Conservation (phyloP, 768 basidiomycete species). For the Cyathus striatus region DNA sequence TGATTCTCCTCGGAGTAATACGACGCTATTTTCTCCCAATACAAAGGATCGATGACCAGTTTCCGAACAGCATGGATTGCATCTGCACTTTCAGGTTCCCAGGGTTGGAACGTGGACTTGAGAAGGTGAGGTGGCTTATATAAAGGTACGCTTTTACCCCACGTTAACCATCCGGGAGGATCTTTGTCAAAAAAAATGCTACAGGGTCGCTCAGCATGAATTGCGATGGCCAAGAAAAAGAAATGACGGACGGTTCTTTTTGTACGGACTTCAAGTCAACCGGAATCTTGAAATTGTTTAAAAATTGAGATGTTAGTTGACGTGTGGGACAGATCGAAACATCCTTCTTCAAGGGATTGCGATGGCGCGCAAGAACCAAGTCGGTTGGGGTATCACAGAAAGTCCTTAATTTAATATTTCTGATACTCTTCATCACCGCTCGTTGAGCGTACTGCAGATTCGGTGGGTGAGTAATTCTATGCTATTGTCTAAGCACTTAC, state of each 20-base stretch:
- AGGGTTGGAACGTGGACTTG: conserved; percentile 50
- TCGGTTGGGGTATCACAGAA: conserved; percentile 51
- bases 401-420: conserved; percentile 80
- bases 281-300: conserved; percentile 50
- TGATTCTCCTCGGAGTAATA: conserved; percentile 80
- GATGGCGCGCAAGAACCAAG: conserved; percentile 53
- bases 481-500: conserved; percentile 26
- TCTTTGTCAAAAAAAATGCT: conserved; percentile 55
- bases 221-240: too few species aligned
- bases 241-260: conserved; percentile 39
- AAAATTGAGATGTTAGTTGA: conserved; percentile 48
- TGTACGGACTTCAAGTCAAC: conserved; percentile 28
- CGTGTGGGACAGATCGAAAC: conserved; percentile 45
- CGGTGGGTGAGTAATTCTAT: conserved; percentile 3
- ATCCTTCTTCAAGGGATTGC: conserved; percentile 60
- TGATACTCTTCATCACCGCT: conserved; percentile 71
- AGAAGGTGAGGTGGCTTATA: conserved; percentile 43
- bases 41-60: conserved; percentile 40
- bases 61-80: conserved; percentile 47
- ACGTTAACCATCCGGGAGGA: conserved; percentile 67
- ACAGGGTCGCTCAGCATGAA: too few species aligned
- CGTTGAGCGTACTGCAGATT: conserved; percentile 57
- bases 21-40: conserved; percentile 64
- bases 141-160: conserved; percentile 38
- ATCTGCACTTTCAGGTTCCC: conserved; percentile 49